Base-by-base conservation (phyloP, 352 stramenopile genomes). In the Pythium dissotocum region DNA sequence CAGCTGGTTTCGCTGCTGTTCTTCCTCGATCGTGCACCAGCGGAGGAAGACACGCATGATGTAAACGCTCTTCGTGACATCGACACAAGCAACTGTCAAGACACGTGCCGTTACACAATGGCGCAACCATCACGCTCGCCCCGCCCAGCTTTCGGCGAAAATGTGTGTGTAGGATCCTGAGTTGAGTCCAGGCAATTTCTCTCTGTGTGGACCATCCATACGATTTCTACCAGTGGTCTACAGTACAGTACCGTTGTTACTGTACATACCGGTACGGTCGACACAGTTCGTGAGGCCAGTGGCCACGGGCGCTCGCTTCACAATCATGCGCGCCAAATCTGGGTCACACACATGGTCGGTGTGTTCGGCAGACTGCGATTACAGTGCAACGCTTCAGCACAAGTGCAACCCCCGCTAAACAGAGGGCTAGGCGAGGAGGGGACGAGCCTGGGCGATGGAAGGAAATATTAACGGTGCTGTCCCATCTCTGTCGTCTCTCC, bases 1-100 rank as follows among this genome's bases (percentile, higher is more conserved):
- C 42, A 51, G 42, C 42, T 26, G 42, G n/a, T 51, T 51, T 51
- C 42, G 42, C 42, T 51, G 42, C 42, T 51, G 42, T 51, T 26
- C 42, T 51, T 51, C 42, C 16, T 51, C n/a, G 16, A 28, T 51
- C 16, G 21, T 24, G 21, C 21, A 24, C 21, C 21, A 24, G 21
- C 16, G 42, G 9, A 51, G 42, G 42, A 26, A 51, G 42, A 51
- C 42, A 26, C 42, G 42, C 42, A 51, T 51, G 42, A 51, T 51
- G 42, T 51, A 51, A 51, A 51, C 42, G 42, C n/a, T 6, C 14
- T 28, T 21, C 42, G 16, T 51, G 42, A 51, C 42, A 51, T 51
- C 42, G 42, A 51, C 42, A 51, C 42, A 4, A 28, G 42, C 42
- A 51, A 51, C 42, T 51, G 42, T 51, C 42, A 51, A 51, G 42